Conservation (phyloP, 805 yeast genomes). For the Yarrowia sp. region DNA sequence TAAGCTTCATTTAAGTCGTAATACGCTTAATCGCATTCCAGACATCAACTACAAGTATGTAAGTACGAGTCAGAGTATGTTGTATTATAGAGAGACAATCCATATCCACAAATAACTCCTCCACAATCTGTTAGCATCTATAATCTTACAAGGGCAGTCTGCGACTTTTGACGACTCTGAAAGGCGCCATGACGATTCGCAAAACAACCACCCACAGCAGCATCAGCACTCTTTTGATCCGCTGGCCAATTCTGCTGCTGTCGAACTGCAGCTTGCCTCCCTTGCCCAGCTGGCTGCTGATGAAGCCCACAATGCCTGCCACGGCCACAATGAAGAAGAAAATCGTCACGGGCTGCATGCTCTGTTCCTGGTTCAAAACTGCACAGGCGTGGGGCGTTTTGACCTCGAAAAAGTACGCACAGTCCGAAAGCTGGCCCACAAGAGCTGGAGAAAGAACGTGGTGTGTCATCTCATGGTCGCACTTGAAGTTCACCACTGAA, state of each 20-base stretch:
- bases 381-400: conserved; percentile 85
- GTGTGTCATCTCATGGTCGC: conserved; percentile 66
- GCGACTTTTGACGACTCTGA: neutral
- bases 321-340: conserved; percentile 56
- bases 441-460: conserved; percentile 61
- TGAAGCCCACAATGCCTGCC: conserved; percentile 38
- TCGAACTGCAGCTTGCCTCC: neutral
- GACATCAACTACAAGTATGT: too few species aligned
- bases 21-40: too few species aligned
- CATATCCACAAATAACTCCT: too few species aligned
- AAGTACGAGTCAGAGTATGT: too few species aligned
- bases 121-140: neutral
- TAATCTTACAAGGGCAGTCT: conserved; percentile 1
- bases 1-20: too few species aligned
- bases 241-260: neutral
- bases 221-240: neutral
- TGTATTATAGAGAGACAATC: too few species aligned
- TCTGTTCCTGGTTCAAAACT: conserved; percentile 64
- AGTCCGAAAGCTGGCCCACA: conserved; percentile 69
- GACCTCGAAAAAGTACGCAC: conserved; percentile 81
- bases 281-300: neutral
- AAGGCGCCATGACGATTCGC: conserved; percentile 1
- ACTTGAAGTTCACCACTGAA: conserved; percentile 66
- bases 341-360: conserved; percentile 50
- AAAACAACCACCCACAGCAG: neutral